These are phyloP conservation scores for Fraxinus albicans DNA, from an alignment of 305 asterid species.

Conservation along the genomic window DNA sequence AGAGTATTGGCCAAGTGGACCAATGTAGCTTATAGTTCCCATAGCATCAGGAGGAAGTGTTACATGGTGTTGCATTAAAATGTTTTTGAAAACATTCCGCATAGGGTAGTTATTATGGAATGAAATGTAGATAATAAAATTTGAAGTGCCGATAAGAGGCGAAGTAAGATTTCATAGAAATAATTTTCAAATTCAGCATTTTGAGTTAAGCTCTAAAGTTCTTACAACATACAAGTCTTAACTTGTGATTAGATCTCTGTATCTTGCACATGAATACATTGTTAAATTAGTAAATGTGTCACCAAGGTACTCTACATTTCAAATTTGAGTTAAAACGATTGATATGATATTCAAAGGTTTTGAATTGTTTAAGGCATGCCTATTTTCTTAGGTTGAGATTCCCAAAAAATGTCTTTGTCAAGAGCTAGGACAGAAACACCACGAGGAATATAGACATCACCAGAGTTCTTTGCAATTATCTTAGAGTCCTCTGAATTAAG, in stretches of 20 bases:
- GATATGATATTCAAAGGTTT: neutral
- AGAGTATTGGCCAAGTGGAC: slow-evolving; percentile 69
- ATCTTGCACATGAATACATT: slow-evolving; percentile 36
- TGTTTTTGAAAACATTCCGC: slow-evolving; percentile 85
- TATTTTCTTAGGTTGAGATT: slow-evolving; percentile 82
- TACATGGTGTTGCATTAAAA: slow-evolving; percentile 82
- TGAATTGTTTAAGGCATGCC: slow-evolving; percentile 39
- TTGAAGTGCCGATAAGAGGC: neutral
- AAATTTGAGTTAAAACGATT: neutral
- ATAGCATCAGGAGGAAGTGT: slow-evolving; percentile 88
- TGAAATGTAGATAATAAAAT: neutral
- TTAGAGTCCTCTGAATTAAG: too few species aligned
- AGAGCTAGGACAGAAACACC: slow-evolving; percentile 30
- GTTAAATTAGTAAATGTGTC: slow-evolving; percentile 14
- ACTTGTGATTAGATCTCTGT: slow-evolving; percentile 49
- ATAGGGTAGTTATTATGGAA: slow-evolving; percentile 22
- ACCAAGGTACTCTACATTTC: slow-evolving; percentile 5
- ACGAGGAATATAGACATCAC: too few species aligned
- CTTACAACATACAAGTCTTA: slow-evolving; percentile 93
- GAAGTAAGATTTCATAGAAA: neutral
- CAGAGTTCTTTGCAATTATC: too few species aligned
- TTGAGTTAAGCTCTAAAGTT: slow-evolving; percentile 17
- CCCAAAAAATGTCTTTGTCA: slow-evolving; percentile 93
- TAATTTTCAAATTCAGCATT: neutral
- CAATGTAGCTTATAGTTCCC: slow-evolving; percentile 90